Evolutionary conservation across 805 yeast genomes (phyloP).

Genomic region (Candida loeiensis): DNA sequence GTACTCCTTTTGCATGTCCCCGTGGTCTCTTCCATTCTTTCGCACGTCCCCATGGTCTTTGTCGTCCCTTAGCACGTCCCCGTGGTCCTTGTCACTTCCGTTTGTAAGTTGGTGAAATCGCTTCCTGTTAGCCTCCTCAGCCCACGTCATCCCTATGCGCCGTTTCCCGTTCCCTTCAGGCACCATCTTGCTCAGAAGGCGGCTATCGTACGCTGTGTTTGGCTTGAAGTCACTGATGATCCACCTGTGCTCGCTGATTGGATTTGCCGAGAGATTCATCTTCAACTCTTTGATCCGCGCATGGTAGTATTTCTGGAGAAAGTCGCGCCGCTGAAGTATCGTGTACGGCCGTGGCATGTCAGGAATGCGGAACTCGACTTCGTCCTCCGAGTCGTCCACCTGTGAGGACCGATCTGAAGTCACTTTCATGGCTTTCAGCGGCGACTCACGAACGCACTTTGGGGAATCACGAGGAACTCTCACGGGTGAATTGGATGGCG

Average conservation of each 20-base stretch:
- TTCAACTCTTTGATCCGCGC: conserved; percentile 19
- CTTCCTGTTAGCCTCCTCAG: conserved; percentile 16
- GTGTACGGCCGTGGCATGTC: conserved; percentile 18
- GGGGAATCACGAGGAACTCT: background rate
- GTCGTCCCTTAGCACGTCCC: conserved; percentile 13
- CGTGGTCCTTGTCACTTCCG: conserved; percentile 9
- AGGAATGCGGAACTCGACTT: conserved; percentile 9
- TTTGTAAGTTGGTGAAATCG: conserved; percentile 13
- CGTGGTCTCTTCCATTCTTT: conserved; percentile 9
- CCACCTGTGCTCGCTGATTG: conserved; percentile 38
- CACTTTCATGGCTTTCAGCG: background rate
- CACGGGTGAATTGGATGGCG: background rate
- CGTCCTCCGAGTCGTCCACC: conserved; percentile 17
- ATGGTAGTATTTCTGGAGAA: conserved; percentile 23
- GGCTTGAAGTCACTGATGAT: conserved; percentile 33
- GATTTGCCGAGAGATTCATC: conserved; percentile 28
- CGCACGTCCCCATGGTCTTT: conserved; percentile 16
- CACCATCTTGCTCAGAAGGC: conserved; percentile 8
- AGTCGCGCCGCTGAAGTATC: conserved; percentile 32
- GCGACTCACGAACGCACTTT: background rate
- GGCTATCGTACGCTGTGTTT: conserved; percentile 23
- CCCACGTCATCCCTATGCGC: conserved; percentile 18
- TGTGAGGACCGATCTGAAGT: background rate
- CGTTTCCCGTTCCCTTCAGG: conserved; percentile 5
- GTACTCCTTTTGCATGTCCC: conserved; percentile 14